These are phyloP conservation scores for Mortierella hygrophila DNA, from an alignment of 192 early-diverging fungal genomes.

Conservation along the genomic window DNA sequence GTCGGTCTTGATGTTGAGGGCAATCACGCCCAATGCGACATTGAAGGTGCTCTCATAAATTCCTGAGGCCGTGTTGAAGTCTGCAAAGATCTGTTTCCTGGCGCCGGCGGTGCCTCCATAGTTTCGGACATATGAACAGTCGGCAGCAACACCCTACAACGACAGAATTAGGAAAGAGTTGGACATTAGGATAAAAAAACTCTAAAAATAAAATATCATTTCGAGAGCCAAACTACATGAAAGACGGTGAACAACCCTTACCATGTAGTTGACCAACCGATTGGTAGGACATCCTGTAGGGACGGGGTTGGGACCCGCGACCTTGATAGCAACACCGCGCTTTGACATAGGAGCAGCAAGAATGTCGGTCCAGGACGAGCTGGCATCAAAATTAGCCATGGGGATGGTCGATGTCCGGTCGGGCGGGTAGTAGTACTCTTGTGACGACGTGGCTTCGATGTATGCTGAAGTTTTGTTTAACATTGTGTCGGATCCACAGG, in stretches of 20 bases:
- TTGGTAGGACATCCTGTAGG: conserved; percentile 53
- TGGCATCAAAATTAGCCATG: conserved; percentile 18
- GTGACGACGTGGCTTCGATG: conserved; percentile 9
- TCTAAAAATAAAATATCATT: background rate
- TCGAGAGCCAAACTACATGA: background rate
- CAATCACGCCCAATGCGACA: conserved; percentile 83
- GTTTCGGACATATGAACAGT: conserved; percentile 74
- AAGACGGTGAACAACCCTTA: background rate
- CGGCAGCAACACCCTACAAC: conserved; percentile 76
- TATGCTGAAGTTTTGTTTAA: conserved; percentile 20
- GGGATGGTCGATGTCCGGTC: conserved; percentile 20
- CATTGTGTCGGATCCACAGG: conserved; percentile 38
- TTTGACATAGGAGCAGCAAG: conserved; percentile 24
- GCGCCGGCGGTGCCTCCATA: conserved; percentile 69
- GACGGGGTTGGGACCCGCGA: conserved; percentile 43
- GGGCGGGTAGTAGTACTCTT: conserved; percentile 50
- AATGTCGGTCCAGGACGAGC: conserved; percentile 36
- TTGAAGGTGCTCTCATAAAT: conserved; percentile 91
- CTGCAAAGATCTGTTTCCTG: conserved; percentile 78
- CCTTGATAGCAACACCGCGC: conserved; percentile 29
- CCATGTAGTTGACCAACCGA: conserved; percentile 58
- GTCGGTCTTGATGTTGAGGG: conserved; percentile 76
- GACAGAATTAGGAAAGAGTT: conserved; percentile 6
- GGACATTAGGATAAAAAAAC: background rate
- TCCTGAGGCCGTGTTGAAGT: conserved; percentile 86